Base-by-base conservation (phyloP, 176 grass and related monocot species). In the Carex kokanica region DNA sequence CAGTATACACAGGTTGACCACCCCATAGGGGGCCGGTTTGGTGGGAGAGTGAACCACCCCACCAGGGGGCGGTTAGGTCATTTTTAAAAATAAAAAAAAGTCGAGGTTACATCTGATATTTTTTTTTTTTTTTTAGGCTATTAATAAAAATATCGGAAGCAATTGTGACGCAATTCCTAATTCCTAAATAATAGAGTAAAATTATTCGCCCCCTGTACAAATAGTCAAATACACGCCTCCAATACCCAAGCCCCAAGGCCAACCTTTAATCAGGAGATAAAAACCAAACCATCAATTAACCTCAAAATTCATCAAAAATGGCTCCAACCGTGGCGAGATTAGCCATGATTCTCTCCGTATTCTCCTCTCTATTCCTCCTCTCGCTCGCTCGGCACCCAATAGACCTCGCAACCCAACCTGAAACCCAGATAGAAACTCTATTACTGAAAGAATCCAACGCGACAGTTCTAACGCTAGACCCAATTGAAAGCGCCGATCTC, bases 361-460 rank as follows among this genome's bases (percentile, higher is more conserved):
- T 81, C 31, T 61, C 31, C 17, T 81, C 78, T 43, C 29, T 81
- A 17, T 45, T 81, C 54, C 31, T 81, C 60, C 29, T 81, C 16
- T 81, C 55, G 2, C 78, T 81, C 16, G 78, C 78, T 14, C 31
- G 57, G 17, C 32, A 21, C 56, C 32, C 78, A 20, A 43, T 21
- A 18, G 78, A 81, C 11, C 32, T 62, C 16, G 18, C 78, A 56
- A 58, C 36, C 29, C 6, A 58, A 41, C 29, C 14, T 8, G 29
- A 80, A 62, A 80, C 78, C 78, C 47, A 38, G 12, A 81, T 62
- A 24, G 29, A 81, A 81, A 81, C 17, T 57, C 72, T 31, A 23
- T 54, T 54, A 31, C 34, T 57, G 24, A 31, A 63, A 38, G 78
- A 81, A 62, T 62, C 78, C 31, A 81, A 81, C 78, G 43, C 29